Percentiles rank a stretch among this genome's conserved stretches.
These are phyloP conservation scores for Septoria linicola DNA, from an alignment of 2,329 filamentous ascomycete genomes.

Conservation along the genomic window DNA sequence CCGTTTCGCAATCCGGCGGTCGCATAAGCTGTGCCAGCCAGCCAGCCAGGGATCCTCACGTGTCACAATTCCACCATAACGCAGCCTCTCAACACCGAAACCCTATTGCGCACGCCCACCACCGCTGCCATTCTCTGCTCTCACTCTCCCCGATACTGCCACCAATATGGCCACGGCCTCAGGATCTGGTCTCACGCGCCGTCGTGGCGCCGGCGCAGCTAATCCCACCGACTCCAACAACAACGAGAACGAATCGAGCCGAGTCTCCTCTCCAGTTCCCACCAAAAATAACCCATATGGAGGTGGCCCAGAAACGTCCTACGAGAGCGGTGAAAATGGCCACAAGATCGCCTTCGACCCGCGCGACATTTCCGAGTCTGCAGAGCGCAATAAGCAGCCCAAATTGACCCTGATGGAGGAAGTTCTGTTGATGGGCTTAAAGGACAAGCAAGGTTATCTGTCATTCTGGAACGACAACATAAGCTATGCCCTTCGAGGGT, in stretches of 20 bases:
- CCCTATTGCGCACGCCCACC: constrained; percentile 13
- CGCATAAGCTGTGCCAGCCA: background rate
- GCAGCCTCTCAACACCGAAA: constrained; percentile 11
- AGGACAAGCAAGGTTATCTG: constrained; percentile 99
- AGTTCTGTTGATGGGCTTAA: constrained; percentile 87
- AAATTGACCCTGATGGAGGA: constrained; percentile 99
- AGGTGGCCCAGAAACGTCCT: constrained; percentile 71
- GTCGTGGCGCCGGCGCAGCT: constrained; percentile 63
- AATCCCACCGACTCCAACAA: constrained; percentile 57
- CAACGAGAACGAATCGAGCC: constrained; percentile 63
- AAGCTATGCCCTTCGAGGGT: constrained; percentile 93
- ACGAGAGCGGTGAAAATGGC: constrained; percentile 82
- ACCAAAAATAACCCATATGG: constrained; percentile 58
- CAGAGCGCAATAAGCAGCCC: constrained; percentile 93
- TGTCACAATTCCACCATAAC: constrained; percentile 1
- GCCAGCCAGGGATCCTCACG: constrained; percentile 10
- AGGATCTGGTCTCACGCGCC: constrained; percentile 71
- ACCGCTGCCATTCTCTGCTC: background rate
- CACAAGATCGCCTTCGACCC: constrained; percentile 99
- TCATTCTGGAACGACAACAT: constrained; percentile 99
- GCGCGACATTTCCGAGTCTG: constrained; percentile 93
- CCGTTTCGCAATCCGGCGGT: background rate
- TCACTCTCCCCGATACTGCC: background rate
- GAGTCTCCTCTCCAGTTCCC: constrained; percentile 65
- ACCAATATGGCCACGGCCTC: constrained; percentile 62